Conservation (phyloP, 225 moss, liverwort and hornwort genomes). For the Pleurozium schreberi region DNA sequence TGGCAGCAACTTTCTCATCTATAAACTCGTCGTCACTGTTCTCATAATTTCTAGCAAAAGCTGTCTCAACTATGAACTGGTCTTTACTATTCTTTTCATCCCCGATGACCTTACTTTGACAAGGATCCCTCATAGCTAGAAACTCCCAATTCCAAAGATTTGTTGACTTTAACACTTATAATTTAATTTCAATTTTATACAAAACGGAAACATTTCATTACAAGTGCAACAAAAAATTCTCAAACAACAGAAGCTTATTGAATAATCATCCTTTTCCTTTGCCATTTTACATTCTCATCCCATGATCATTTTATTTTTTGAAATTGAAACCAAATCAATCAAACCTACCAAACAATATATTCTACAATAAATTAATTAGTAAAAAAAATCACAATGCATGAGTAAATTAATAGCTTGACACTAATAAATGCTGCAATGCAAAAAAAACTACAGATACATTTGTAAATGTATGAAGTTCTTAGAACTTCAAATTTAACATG, state of each 20-base stretch:
- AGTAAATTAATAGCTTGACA: background rate
- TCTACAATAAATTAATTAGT: background rate
- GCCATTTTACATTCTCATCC: background rate
- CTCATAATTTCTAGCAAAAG: background rate
- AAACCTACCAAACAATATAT: background rate
- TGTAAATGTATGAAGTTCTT: background rate
- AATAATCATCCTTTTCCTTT: background rate
- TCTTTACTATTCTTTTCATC: background rate
- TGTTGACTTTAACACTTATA: background rate
- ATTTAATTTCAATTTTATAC: background rate
- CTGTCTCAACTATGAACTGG: background rate
- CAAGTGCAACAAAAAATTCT: background rate
- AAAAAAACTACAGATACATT: background rate
- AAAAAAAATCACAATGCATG: background rate
- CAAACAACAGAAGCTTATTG: no score
- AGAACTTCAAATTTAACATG: background rate
- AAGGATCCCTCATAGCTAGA: background rate
- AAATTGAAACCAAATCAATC: background rate
- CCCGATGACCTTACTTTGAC: background rate
- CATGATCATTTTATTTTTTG: background rate
- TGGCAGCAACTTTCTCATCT: background rate
- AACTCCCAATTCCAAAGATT: background rate
- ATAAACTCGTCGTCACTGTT: background rate
- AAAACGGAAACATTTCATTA: background rate
- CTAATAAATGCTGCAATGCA: background rate